These are phyloP conservation scores for Infundibulicybe gibba DNA, from an alignment of 768 basidiomycete genomes.

Conservation along the genomic window DNA sequence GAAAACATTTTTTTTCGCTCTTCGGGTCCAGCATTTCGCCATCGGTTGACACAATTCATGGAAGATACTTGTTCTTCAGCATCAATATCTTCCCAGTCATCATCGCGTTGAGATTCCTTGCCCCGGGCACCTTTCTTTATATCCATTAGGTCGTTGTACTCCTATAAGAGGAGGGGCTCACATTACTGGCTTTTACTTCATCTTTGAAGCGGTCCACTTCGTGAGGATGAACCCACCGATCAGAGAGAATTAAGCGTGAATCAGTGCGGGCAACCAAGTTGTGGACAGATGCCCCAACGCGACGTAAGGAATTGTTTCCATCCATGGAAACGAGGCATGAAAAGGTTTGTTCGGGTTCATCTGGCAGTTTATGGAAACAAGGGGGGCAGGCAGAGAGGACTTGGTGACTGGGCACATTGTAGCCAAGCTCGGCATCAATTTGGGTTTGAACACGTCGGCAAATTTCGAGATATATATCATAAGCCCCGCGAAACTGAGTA, in stretches of 20 bases:
- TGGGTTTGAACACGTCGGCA: background rate
- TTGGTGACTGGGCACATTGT: background rate
- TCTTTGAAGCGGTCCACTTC: constrained; percentile 12
- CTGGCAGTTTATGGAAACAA: constrained; percentile 15
- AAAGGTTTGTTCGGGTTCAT: constrained; percentile 11
- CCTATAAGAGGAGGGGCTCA: too few relatives aligned
- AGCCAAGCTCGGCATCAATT: constrained; percentile 1
- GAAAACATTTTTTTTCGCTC: constrained; percentile 14
- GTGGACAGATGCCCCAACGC: constrained; percentile 5
- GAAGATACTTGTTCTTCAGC: background rate
- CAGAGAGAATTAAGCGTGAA: background rate
- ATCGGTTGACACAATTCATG: constrained; percentile 6
- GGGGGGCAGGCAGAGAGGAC: constrained; percentile 9
- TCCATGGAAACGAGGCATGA: constrained; percentile 18
- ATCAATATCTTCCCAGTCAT: constrained; percentile 4
- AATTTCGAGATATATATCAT: constrained; percentile 11
- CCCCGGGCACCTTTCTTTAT: too few relatives aligned
- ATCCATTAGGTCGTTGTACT: too few relatives aligned
- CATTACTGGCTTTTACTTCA: background rate
- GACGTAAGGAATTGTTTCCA: constrained; percentile 25
- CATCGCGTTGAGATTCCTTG: too few relatives aligned
- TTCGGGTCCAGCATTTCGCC: constrained; percentile 15
- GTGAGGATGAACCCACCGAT: constrained; percentile 5
- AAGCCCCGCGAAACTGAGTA: background rate
- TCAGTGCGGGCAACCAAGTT: constrained; percentile 4